phyloP scores from a whole-genome alignment of 768 basidiomycete genomes.

The Chalciporus pseudorubinellus region DNA sequence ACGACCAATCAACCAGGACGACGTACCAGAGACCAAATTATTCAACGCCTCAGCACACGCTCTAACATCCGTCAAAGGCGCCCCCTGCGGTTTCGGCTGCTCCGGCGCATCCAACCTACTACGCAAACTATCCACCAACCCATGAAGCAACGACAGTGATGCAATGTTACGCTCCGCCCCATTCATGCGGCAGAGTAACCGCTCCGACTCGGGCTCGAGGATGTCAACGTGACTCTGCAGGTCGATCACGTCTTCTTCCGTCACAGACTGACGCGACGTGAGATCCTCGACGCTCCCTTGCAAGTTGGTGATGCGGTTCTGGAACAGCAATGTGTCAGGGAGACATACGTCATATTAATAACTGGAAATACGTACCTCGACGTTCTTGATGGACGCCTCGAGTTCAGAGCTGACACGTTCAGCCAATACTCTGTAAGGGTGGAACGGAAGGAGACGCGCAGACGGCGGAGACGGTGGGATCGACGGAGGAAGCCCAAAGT shows the following conservation, averaged over 20 bases:
- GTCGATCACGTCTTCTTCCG: constrained; percentile 32
- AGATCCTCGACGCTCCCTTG: constrained; percentile 20
- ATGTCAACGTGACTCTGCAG: constrained; percentile 38
- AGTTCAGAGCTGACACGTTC: constrained; percentile 25
- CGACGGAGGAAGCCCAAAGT: constrained; percentile 17
- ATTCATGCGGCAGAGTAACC: constrained; percentile 26
- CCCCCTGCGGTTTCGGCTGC: constrained; percentile 7
- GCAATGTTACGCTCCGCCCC: constrained; percentile 32
- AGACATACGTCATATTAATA: neutral
- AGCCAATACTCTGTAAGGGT: constrained; percentile 14
- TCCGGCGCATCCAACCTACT: constrained; percentile 19
- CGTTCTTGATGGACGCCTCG: constrained; percentile 18
- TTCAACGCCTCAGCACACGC: constrained; percentile 36
- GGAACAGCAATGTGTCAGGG: neutral
- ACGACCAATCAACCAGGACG: neutral
- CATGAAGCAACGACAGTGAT: constrained; percentile 26
- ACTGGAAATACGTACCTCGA: constrained; percentile 16
- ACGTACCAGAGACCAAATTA: constrained; percentile 43
- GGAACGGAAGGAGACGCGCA: constrained; percentile 10
- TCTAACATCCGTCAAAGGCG: constrained; percentile 21
- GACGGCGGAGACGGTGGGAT: constrained; percentile 9
- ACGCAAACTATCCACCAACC: constrained; percentile 21
- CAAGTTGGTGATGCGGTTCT: constrained; percentile 27
- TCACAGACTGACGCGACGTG: constrained; percentile 21
- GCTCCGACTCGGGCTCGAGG: constrained; percentile 36